Conservation (phyloP, 164 flowering plant species). For the Vitis riparia region DNA sequence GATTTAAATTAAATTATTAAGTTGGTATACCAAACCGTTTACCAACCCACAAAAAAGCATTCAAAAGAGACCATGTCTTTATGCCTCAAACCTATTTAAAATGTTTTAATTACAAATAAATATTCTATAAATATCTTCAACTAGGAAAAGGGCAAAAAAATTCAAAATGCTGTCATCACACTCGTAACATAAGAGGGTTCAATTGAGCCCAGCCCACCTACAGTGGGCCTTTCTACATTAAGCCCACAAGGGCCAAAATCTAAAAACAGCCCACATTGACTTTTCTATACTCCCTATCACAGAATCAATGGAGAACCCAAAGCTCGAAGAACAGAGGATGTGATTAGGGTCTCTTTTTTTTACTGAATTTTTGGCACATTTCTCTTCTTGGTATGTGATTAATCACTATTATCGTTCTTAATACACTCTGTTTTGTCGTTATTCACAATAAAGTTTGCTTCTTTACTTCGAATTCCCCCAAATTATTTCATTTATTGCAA, state of each 20-base stretch:
- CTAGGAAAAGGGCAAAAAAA: too few relatives aligned
- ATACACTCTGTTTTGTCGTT: too few relatives aligned
- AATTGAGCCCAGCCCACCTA: not conserved
- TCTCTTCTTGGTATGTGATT: conserved; percentile 7
- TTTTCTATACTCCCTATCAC: not conserved
- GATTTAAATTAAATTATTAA: too few relatives aligned
- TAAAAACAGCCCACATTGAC: not conserved
- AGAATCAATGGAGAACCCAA: conserved; percentile 2
- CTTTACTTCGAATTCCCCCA: not conserved
- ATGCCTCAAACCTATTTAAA: too few relatives aligned
- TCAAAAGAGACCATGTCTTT: too few relatives aligned
- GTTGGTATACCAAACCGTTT: too few relatives aligned
- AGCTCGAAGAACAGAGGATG: conserved; percentile 4
- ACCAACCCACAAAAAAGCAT: too few relatives aligned
- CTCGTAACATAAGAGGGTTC: not conserved
- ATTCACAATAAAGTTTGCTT: too few relatives aligned
- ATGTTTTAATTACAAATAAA: too few relatives aligned
- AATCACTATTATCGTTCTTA: not conserved
- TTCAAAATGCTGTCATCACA: not conserved
- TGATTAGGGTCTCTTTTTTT: not conserved
- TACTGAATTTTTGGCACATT: not conserved
- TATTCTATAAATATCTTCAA: too few relatives aligned
- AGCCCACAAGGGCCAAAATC: not conserved
- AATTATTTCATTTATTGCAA: not conserved
- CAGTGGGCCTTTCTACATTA: not conserved